Conservation (phyloP, 106 monocot species). For the Amphibolis antarctica region DNA sequence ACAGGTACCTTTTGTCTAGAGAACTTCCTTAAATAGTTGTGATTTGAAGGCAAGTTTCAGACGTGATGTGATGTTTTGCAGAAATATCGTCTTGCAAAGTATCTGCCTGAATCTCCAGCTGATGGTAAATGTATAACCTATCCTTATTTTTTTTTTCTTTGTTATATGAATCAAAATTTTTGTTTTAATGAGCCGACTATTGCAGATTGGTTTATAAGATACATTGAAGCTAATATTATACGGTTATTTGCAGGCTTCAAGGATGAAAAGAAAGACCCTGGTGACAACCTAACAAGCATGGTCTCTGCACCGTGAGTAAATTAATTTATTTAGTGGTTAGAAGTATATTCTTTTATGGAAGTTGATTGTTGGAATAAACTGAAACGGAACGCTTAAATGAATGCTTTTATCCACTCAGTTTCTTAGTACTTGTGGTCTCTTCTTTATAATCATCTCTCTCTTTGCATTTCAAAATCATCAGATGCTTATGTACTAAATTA, state of each 20-base stretch:
- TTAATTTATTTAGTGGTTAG: background rate
- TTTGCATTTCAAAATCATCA: background rate
- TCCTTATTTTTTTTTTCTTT: background rate
- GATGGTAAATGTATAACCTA: constrained; percentile 29
- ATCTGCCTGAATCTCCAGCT: constrained; percentile 65
- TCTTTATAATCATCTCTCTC: background rate
- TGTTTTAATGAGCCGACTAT: background rate
- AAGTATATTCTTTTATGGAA: no score
- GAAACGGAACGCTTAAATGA: no score
- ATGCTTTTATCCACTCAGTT: no score
- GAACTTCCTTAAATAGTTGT: background rate
- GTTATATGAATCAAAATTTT: background rate
- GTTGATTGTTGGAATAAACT: no score
- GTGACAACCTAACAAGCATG: constrained; percentile 25
- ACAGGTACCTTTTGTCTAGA: constrained; percentile 26
- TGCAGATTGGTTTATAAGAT: background rate
- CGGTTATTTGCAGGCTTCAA: constrained; percentile 37
- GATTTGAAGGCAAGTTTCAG: background rate
- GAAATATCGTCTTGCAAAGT: constrained; percentile 83
- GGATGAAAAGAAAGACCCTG: constrained; percentile 46
- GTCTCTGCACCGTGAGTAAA: constrained; percentile 54
- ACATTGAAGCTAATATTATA: background rate
- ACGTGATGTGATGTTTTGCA: constrained; percentile 14
- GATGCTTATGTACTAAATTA: background rate
- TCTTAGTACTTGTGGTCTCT: background rate